Base-by-base conservation (phyloP, 805 yeast species). In the Candida odintsovae region DNA sequence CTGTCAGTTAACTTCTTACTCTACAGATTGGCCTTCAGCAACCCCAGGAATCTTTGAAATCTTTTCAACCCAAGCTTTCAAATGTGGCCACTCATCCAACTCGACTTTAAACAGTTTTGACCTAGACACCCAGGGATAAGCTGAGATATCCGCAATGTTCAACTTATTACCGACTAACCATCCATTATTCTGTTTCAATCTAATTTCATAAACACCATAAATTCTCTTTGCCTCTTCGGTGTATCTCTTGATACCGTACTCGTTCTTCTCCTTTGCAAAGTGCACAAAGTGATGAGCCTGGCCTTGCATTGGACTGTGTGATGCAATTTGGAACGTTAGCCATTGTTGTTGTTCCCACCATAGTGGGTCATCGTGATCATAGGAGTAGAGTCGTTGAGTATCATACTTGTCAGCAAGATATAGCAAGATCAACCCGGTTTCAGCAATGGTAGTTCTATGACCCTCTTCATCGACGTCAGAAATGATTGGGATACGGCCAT, bases 331-430 rank as follows among this genome's bases (percentile, higher is more conserved):
- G 68, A 77, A 80, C 35, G 70, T 66, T 5, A 74, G 49, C 72
- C 80, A 71, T 51, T 77, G 80, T 50, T 73, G 57, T 55, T 73
- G 70, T 50, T 69, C 70, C 55, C 73, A 82, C 61, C 78, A 79
- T 38, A 63, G 55, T 4, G 54, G 60, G 21, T 79, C 59, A 0
- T 68, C 69, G 19, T 56, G 60, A 20, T 55, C 54, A 46, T 56
- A 66, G 15, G 62, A 55, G 43, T 63, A 60, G 57, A 75, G 72
- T 47, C 71, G 56, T 8, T 75, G 76, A 44, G 61, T 69, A 56
- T 82, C 87, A 58, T 76, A 82, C 49, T 73, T 75, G 50, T 78
- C 84, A 40, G 75, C 77, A 41, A 82, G 59, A 54, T 78, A 82
- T 47, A 68, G 65, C 60, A 82, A 56, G 46, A 81, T 79, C 1